These are phyloP conservation scores for Hypoxylon sp. DNA, from an alignment of 2,329 filamentous ascomycete genomes.

Conservation along the genomic window DNA sequence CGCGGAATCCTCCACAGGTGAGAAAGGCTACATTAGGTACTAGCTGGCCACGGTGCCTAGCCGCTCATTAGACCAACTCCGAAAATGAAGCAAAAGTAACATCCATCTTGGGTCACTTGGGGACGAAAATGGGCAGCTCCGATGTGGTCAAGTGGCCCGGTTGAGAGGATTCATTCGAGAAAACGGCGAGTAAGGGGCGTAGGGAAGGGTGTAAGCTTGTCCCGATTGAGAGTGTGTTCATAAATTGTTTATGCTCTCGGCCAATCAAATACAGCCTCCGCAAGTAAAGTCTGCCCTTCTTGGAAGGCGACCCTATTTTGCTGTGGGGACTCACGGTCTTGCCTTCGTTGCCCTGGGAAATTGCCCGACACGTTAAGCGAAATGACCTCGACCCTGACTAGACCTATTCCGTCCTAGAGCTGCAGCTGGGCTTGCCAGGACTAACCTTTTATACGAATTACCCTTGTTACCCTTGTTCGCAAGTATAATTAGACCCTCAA, in stretches of 20 bases:
- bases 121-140: constrained; percentile 8
- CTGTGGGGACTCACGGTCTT: constrained; percentile 33
- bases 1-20: constrained; percentile 23
- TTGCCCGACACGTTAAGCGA: constrained; percentile 48
- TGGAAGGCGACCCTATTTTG: constrained; percentile 29
- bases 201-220: constrained; percentile 22
- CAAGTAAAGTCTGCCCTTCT: constrained; percentile 26
- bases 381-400: constrained; percentile 45
- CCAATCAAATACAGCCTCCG: constrained; percentile 28
- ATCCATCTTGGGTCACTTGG: constrained; percentile 10
- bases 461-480: constrained; percentile 27
- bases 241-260: constrained; percentile 8
- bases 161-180: constrained; percentile 22
- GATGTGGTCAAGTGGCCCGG: constrained; percentile 1
- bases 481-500: constrained; percentile 25
- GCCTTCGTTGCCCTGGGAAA: constrained; percentile 45
- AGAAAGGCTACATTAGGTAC: too few relatives aligned
- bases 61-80: constrained; percentile 18
- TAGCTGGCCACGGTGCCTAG: constrained; percentile 21
- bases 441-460: constrained; percentile 29
- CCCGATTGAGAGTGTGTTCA: constrained; percentile 30
- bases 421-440: constrained; percentile 8
- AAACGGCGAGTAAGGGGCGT: constrained; percentile 32
- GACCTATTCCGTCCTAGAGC: constrained; percentile 30
- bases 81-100: constrained; percentile 29